A percentile compares a stretch with the other conserved stretches of the same genome.
Conservation (phyloP, 2,329 filamentous ascomycete genomes). For the Laburnicola sp. region DNA sequence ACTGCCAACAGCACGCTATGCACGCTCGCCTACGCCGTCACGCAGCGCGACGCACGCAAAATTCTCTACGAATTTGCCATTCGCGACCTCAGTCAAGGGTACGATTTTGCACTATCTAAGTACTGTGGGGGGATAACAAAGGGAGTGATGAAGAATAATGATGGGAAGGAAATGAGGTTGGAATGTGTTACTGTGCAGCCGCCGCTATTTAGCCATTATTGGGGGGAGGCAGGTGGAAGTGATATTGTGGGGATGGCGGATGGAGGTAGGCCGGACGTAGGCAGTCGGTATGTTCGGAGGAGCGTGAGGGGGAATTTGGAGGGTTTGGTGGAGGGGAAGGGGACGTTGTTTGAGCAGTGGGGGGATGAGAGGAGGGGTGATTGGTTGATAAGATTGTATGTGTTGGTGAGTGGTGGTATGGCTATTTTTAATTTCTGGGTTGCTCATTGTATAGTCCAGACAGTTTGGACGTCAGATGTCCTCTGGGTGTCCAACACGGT, state of each 20-base stretch:
- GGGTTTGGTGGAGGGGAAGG: constrained; percentile 21
- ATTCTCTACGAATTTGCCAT: constrained; percentile 34
- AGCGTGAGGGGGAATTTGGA: constrained; percentile 30
- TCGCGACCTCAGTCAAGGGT: constrained; percentile 29
- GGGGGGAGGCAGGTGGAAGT: constrained; percentile 17
- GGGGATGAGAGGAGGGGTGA: constrained; percentile 14
- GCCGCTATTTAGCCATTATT: constrained; percentile 28
- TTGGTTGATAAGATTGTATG: constrained; percentile 22
- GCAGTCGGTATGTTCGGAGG: constrained; percentile 26
- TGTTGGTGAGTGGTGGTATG: constrained; percentile 2
- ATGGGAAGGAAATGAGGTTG: constrained; percentile 13
- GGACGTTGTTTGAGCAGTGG: constrained; percentile 22
- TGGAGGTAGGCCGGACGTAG: constrained; percentile 15
- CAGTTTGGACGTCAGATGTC: neutral
- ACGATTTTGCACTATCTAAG: constrained; percentile 27
- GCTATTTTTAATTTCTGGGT: constrained; percentile 7
- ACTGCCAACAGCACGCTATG: constrained; percentile 24
- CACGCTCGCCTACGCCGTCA: constrained; percentile 32
- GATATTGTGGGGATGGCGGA: constrained; percentile 30
- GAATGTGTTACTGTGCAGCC: constrained; percentile 34
- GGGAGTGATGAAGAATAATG: neutral
- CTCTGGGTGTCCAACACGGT: too few species aligned
- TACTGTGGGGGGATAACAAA: constrained; percentile 25
- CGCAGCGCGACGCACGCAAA: constrained; percentile 30
- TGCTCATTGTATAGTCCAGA: neutral